Percentiles rank a stretch among this genome's conserved stretches.
phyloP scores from a whole-genome alignment of 495 filamentous ascomycete genomes.

The Daldinia vernicosa region DNA sequence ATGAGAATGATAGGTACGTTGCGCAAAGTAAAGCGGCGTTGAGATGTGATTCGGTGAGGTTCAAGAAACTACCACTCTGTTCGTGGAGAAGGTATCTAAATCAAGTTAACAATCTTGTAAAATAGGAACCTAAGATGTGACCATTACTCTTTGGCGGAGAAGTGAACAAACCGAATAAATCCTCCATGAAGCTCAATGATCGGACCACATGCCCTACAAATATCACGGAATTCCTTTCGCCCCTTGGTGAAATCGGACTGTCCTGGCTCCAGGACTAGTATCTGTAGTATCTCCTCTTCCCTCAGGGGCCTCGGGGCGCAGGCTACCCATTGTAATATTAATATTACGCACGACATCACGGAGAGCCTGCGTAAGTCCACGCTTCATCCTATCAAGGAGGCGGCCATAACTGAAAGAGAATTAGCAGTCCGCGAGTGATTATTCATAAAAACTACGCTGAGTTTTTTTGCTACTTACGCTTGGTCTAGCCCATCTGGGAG shows the following conservation, averaged over 20 bases:
- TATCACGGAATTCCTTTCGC: conserved; percentile 24
- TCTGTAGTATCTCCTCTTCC: conserved; percentile 31
- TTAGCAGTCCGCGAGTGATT: not conserved
- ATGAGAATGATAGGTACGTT: conserved; percentile 22
- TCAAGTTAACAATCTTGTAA: not conserved
- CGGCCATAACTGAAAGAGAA: conserved; percentile 16
- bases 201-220: conserved; percentile 22
- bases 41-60: conserved; percentile 12
- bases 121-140: no score
- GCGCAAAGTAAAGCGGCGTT: conserved; percentile 16
- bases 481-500: conserved; percentile 30
- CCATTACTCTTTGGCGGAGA: conserved; percentile 31
- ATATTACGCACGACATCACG: conserved; percentile 1
- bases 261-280: conserved; percentile 19
- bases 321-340: conserved; percentile 31
- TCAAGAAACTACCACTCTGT: conserved; percentile 19
- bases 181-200: conserved; percentile 23
- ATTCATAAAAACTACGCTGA: not conserved
- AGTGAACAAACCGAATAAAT: conserved; percentile 27
- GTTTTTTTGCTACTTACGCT: conserved; percentile 7
- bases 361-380: not conserved
- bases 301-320: conserved; percentile 28
- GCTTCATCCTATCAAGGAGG: conserved; percentile 23
- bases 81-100: conserved; percentile 33
- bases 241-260: conserved; percentile 28